Evolutionary conservation across 2,329 filamentous ascomycete genomes (phyloP).

Genomic region (Aureobasidium lini): DNA sequence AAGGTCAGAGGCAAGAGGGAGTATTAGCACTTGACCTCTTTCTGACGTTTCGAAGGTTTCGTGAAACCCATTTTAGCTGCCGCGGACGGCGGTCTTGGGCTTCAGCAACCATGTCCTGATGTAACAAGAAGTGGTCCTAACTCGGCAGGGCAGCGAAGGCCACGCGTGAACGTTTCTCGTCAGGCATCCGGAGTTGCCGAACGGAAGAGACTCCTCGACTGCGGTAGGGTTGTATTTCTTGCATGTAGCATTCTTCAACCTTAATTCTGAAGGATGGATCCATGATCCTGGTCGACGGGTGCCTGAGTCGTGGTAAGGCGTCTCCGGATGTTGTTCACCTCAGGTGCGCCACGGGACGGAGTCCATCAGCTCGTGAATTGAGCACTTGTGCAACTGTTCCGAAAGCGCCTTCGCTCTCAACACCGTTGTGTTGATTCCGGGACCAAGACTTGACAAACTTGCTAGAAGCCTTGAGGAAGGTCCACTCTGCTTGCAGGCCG

Average conservation of each 20-base stretch:
- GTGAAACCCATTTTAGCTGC: background rate
- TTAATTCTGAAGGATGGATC: background rate
- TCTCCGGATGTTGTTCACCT: background rate
- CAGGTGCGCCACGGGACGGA: background rate
- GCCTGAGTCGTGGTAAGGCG: background rate
- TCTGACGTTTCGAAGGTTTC: slow-evolving; percentile 6
- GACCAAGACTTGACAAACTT: background rate
- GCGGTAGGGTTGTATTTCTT: background rate
- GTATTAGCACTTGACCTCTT: background rate
- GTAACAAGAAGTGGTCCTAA: slow-evolving; percentile 7
- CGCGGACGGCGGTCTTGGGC: background rate
- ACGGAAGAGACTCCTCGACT: background rate
- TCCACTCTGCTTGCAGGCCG: background rate
- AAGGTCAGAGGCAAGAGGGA: background rate
- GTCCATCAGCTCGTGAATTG: background rate
- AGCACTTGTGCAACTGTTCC: background rate
- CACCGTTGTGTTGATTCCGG: background rate
- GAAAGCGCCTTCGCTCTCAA: background rate
- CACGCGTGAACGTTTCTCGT: background rate
- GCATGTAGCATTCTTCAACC: slow-evolving; percentile 1
- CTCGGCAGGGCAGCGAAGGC: background rate
- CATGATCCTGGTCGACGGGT: slow-evolving; percentile 5
- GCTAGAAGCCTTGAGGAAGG: background rate
- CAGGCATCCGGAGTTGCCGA: background rate
- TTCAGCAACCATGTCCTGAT: background rate